Base-by-base conservation (phyloP, 768 basidiomycete genomes). In the Cystobasidiopsis lactophilus region DNA sequence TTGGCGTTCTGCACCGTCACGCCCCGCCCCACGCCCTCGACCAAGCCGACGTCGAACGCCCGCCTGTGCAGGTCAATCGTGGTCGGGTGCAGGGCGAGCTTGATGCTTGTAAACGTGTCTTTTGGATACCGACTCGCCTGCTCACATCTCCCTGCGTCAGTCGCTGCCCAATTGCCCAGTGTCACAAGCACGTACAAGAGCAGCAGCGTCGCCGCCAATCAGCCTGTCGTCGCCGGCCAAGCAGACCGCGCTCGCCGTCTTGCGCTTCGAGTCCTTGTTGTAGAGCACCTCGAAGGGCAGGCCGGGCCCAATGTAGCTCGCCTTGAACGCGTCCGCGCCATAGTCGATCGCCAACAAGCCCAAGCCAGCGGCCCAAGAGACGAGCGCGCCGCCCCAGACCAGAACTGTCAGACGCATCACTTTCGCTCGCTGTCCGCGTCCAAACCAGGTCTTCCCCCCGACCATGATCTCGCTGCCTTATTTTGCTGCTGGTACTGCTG, bases 241-340 rank as follows among this genome's bases (percentile, higher is more conserved):
- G 10, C 78, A 82, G 0, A 96, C 85, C 1, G 79, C 75, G 16
- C 82, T 77, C 58, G 82, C 80, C 29, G 93, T 85, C 69, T 96
- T 96, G 54, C 93, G 73, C 70, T 95, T 96, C 27, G 88, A 93
- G 65, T 95, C 91, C 65, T 84, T 84, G 70, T 95, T 93, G 52
- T 96, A 72, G 26, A 98, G 73, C 29, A 98, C 84, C 68, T 98
- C 93, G 61, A 98, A 91, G 3, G 91, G 88, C 30, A 83, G 69
- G 41, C 85, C 88, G 1, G 88, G 86, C 63, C 86, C 89, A 74
- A 95, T 80, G 53, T 96, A 70, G 3, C 88, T 89, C 27, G 86
- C 84, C 68, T 95, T 98, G 63, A 89, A 95, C 75, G 79, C 89
- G 69, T 96, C 93, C 18, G 84, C 76, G 64, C 93, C 93, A 75